A percentile compares a stretch with the other conserved stretches of the same genome.
phyloP scores from a whole-genome alignment of 1,139 yeast genomes.

The Magnusiomyces magnusii region DNA sequence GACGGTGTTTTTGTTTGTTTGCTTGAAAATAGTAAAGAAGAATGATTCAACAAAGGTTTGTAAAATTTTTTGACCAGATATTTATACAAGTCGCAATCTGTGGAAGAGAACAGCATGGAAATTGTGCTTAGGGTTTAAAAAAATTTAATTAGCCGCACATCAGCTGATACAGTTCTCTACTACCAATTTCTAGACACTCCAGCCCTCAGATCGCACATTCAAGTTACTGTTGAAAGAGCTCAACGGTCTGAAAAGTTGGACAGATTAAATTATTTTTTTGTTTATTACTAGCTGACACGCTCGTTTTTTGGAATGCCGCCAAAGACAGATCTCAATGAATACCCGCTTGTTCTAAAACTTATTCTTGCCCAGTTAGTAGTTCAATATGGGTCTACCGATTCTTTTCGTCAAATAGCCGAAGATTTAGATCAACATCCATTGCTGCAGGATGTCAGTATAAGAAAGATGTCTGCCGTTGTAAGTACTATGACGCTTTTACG shows the following conservation, averaged over 20 bases:
- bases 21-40: not conserved
- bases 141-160: not conserved
- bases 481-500: not conserved
- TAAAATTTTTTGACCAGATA: not conserved
- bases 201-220: too few relatives aligned
- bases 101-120: not conserved
- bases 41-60: not conserved
- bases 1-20: too few relatives aligned
- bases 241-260: not conserved
- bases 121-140: not conserved
- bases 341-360: constrained; percentile 26
- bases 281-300: not conserved
- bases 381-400: constrained; percentile 28
- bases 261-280: not conserved
- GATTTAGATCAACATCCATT: constrained; percentile 31
- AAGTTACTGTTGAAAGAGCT: too few relatives aligned
- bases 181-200: too few relatives aligned
- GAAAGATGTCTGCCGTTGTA: constrained; percentile 13
- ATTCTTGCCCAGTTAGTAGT: constrained; percentile 33
- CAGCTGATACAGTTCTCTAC: too few relatives aligned
- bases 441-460: constrained; percentile 19
- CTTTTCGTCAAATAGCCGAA: constrained; percentile 27
- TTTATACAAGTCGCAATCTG: too few relatives aligned
- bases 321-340: not conserved
- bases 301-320: not conserved